phyloP scores from a whole-genome alignment of 495 filamentous ascomycete genomes.

The Zalerion maritima region DNA sequence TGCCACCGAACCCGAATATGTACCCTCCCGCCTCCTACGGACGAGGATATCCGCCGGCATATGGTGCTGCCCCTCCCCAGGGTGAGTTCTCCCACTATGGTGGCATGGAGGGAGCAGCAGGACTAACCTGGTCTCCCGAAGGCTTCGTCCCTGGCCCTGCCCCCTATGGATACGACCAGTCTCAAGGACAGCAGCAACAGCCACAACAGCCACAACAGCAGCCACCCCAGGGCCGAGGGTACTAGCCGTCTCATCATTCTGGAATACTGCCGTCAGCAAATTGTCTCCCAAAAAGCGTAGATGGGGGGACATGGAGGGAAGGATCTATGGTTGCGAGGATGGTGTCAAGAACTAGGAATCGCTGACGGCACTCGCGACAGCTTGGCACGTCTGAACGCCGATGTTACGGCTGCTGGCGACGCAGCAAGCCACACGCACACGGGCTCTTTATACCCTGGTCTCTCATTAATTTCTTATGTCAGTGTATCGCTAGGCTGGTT shows the following conservation, averaged over 20 bases:
- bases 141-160: slow-evolving; percentile 9
- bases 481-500: no score
- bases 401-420: no score
- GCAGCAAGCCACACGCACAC: no score
- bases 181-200: slow-evolving; percentile 10
- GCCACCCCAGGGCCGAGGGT: slow-evolving; percentile 18
- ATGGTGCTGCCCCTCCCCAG: slow-evolving; percentile 25
- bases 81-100: no score
- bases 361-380: no score
- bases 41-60: slow-evolving; percentile 13
- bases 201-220: slow-evolving; percentile 17
- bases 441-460: slow-evolving; percentile 7
- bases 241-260: no score
- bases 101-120: slow-evolving; percentile 3
- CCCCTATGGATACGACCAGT: slow-evolving; percentile 25
- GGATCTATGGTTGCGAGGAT: no score
- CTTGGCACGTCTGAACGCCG: no score
- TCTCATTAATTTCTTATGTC: slow-evolving; percentile 8
- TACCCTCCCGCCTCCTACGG: slow-evolving; percentile 12
- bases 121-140: slow-evolving; percentile 12
- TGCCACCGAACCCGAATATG: slow-evolving; percentile 13
- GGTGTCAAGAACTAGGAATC: no score
- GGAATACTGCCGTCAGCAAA: no score
- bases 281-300: no score
- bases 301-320: no score